Evolutionary conservation across 2,329 filamentous ascomycete genomes (phyloP).

Genomic region (Geosmithia putterillii): DNA sequence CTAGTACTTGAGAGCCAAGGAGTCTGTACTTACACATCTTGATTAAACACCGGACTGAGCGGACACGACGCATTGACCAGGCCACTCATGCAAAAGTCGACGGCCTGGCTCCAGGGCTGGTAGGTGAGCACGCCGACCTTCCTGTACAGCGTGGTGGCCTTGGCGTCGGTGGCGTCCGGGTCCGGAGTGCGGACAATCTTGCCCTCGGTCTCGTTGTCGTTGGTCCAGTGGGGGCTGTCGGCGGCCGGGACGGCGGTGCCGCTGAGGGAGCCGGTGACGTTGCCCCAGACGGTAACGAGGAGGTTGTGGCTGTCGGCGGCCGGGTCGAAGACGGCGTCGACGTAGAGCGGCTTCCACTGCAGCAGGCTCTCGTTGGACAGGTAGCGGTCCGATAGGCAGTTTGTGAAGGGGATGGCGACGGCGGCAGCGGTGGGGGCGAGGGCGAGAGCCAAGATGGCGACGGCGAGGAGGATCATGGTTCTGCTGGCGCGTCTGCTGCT

Average conservation of each 20-base stretch:
- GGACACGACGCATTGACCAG: constrained; percentile 58
- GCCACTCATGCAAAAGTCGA: constrained; percentile 54
- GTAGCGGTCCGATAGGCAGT: constrained; percentile 60
- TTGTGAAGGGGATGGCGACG: constrained; percentile 66
- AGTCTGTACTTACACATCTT: constrained; percentile 6
- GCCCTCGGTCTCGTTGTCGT: constrained; percentile 49
- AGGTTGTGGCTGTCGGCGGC: constrained; percentile 49
- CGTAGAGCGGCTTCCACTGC: constrained; percentile 67
- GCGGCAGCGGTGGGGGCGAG: constrained; percentile 34
- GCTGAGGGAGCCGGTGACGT: constrained; percentile 65
- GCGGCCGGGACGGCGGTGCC: constrained; percentile 45
- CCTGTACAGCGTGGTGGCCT: constrained; percentile 61
- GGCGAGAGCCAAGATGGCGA: constrained; percentile 12
- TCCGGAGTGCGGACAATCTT: constrained; percentile 63
- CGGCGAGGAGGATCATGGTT: no score
- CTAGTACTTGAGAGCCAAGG: no score
- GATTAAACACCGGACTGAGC: constrained; percentile 57
- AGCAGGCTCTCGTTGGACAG: constrained; percentile 45
- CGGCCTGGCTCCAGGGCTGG: constrained; percentile 44
- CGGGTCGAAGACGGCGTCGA: constrained; percentile 64
- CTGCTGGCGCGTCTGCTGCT: no score
- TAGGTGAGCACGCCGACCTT: constrained; percentile 68
- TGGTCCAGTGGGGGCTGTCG: constrained; percentile 46
- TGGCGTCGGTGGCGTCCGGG: constrained; percentile 29
- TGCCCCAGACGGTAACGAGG: constrained; percentile 75